A percentile compares a stretch with the other conserved stretches of the same genome.
Conservation (phyloP, 768 basidiomycete genomes). For the Lactarius trivialis region DNA sequence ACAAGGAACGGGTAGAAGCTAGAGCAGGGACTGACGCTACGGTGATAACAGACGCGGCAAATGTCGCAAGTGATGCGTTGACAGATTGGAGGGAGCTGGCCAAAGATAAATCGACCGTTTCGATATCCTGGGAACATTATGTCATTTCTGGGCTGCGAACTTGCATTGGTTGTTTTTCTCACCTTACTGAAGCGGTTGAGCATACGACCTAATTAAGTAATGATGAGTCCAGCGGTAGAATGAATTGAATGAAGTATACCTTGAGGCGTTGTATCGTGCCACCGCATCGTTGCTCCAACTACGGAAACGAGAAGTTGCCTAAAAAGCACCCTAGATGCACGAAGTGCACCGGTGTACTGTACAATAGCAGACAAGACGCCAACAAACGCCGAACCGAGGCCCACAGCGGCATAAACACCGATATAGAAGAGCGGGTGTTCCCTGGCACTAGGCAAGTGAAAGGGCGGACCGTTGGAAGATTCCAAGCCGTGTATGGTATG, state of each 20-base stretch:
- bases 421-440: constrained; percentile 69
- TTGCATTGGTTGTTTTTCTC: constrained; percentile 1
- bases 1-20: constrained; percentile 11
- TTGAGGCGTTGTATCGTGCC: constrained; percentile 78
- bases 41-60: constrained; percentile 69
- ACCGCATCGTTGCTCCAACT: constrained; percentile 77
- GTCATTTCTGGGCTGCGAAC: background rate
- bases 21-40: constrained; percentile 45
- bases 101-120: constrained; percentile 75
- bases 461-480: background rate
- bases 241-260: constrained; percentile 34
- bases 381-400: constrained; percentile 42
- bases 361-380: constrained; percentile 41
- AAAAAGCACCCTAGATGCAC: constrained; percentile 34
- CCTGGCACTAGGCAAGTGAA: constrained; percentile 40
- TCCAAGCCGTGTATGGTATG: constrained; percentile 19
- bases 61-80: constrained; percentile 68
- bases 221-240: constrained; percentile 2
- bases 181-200: constrained; percentile 79
- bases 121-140: constrained; percentile 58
- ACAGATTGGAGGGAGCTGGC: constrained; percentile 66
- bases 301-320: constrained; percentile 59
- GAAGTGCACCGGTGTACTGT: constrained; percentile 54
- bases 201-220: constrained; percentile 53
- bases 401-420: constrained; percentile 57